Base-by-base conservation (phyloP, 257 asterid genomes). In the Forsythia suspensa region DNA sequence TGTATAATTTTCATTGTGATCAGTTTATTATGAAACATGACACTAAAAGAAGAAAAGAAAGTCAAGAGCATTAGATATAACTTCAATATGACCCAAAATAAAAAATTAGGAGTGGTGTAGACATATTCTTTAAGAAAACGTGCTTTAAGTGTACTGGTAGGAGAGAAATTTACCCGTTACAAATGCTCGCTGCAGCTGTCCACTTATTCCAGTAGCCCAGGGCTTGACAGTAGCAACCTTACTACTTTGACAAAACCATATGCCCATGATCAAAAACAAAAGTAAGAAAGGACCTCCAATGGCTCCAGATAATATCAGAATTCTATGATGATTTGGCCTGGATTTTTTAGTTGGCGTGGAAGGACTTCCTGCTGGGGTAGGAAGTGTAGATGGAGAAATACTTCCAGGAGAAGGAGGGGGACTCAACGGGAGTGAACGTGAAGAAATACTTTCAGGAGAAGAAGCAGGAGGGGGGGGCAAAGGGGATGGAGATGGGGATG, bases 141-240 rank as follows among this genome's bases (percentile, higher is more conserved):
- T 37, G 43, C n/a, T 73, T 73, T 2, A 59, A 71, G 59, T 8
- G 38, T 37, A 63, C 41, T 43, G 24, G 40, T 34, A 73, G 61
- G 74, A 69, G 41, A 76, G 15, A 43, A 72, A 43, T 15, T 74
- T 90, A 92, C 97, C 99, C 4, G 97, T 91, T 34, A 93, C 89
- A 43, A 92, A 91, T 24, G 97, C 97, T 86, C 87, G 89, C 85
- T 94, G 97, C 48, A 96, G 94, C 88, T 93, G 97, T 66, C 98
- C 98, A 38, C 99, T 96, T 86, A 96, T 83, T 81, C 99, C 99
- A 0, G 97, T 87, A 41, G 90, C 89, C 98, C 99, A 94, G 10
- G 99, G 99, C 80, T 79, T 96, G 80, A 94, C 99, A 68, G 92
- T 89, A 12, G 92, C 88, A 83, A 88, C 92, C 79, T 87, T 96